phyloP scores from a whole-genome alignment of 768 basidiomycete species.

The Terana coerulea region DNA sequence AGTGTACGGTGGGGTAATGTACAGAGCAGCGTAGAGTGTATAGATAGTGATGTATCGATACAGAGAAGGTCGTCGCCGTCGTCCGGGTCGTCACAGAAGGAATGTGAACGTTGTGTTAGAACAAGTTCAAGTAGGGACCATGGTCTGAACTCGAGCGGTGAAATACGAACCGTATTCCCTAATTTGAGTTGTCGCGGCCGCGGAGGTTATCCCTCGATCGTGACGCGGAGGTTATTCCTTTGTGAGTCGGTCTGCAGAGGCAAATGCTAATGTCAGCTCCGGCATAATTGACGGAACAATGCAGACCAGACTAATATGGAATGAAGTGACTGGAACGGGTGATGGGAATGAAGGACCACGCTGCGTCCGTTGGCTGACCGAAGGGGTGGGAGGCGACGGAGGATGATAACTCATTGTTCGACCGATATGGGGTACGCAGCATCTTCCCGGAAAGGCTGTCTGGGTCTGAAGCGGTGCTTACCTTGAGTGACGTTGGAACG shows the following conservation, averaged over 20 bases:
- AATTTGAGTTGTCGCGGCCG: background rate
- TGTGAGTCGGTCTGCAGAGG: background rate
- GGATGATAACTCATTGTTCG: slow-evolving; percentile 3
- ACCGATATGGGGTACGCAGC: background rate
- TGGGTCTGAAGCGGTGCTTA: background rate
- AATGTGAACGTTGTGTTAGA: slow-evolving; percentile 1
- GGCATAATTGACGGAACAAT: too few species aligned
- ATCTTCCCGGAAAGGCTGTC: background rate
- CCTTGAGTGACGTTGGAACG: too few species aligned
- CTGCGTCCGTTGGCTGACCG: background rate
- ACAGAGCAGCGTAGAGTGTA: background rate
- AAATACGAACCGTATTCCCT: slow-evolving; percentile 6
- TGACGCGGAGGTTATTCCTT: background rate
- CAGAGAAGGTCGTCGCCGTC: background rate
- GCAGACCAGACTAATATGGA: too few species aligned
- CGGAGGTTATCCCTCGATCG: background rate
- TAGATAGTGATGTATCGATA: background rate
- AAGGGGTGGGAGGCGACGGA: background rate
- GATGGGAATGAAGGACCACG: background rate
- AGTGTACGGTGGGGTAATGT: background rate
- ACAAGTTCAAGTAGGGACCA: slow-evolving; percentile 3
- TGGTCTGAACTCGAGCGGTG: background rate
- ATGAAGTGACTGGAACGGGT: too few species aligned
- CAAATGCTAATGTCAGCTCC: too few species aligned
- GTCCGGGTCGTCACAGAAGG: background rate